These are phyloP conservation scores for Sordaria brevicollis DNA, from an alignment of 495 filamentous ascomycete genomes.

Conservation along the genomic window DNA sequence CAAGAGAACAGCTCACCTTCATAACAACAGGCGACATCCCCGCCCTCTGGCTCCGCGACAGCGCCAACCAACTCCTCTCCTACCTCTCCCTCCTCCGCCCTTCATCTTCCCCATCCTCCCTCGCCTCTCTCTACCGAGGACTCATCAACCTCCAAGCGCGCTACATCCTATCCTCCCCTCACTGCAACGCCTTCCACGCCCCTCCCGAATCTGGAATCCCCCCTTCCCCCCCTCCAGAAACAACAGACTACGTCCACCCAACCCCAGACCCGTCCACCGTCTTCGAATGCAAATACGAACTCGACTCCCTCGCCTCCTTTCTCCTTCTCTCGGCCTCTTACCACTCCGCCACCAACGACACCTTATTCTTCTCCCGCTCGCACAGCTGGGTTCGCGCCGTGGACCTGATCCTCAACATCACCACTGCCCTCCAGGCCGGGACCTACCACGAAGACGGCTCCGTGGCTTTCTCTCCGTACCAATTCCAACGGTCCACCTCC, in stretches of 20 bases:
- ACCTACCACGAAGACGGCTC: conserved; percentile 44
- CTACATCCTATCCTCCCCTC: conserved; percentile 45
- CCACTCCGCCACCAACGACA: conserved; percentile 42
- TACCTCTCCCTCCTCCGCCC: conserved; percentile 46
- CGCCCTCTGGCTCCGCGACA: conserved; percentile 57
- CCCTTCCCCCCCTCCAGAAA: background rate
- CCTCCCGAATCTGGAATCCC: conserved; percentile 35
- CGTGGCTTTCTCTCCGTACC: conserved; percentile 45
- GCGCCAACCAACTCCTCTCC: conserved; percentile 51
- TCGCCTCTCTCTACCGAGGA: conserved; percentile 49
- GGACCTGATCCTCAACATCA: conserved; percentile 35
- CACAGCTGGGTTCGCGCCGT: conserved; percentile 41
- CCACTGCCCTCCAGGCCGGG: conserved; percentile 40
- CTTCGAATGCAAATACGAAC: conserved; percentile 45
- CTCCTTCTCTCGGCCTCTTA: conserved; percentile 46
- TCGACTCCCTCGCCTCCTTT: conserved; percentile 53
- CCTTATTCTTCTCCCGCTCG: conserved; percentile 43
- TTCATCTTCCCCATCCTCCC: conserved; percentile 30
- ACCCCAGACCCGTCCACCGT: conserved; percentile 11
- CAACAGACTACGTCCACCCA: background rate
- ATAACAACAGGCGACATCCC: conserved; percentile 49
- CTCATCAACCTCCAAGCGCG: conserved; percentile 55
- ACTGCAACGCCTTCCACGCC: conserved; percentile 56
- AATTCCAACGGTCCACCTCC: conserved; percentile 40
- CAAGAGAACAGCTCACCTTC: conserved; percentile 22